Base-by-base conservation (phyloP, 768 basidiomycete genomes). In the Calocera cornea region DNA sequence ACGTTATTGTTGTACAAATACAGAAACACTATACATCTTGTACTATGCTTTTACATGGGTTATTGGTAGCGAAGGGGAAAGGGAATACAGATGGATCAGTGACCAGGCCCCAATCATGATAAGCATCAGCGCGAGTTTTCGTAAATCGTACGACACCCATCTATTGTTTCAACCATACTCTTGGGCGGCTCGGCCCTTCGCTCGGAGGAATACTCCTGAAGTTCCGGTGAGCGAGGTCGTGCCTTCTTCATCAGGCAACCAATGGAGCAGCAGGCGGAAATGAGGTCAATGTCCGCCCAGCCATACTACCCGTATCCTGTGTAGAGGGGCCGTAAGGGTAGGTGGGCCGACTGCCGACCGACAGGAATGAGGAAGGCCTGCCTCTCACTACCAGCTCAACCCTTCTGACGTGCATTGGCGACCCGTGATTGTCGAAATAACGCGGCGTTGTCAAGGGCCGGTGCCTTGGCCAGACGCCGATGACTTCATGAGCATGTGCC, bases 401-500 rank as follows among this genome's bases (percentile, higher is more conserved):
- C n/a, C n/a, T n/a, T n/a, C n/a, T n/a, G n/a, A n/a, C n/a, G n/a
- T n/a, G n/a, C n/a, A n/a, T n/a, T n/a, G n/a, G n/a, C n/a, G n/a
- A n/a, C n/a, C n/a, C n/a, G n/a, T n/a, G n/a, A n/a, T n/a, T n/a
- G 36, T 17, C 44, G 24, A 47, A 47, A 24, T 24, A 47, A 8
- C 44, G 24, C 24, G 19, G 5, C 7, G 16, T 47, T 17, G 16
- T 24, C 16, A 47, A 19, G 44, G 44, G 19, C 7, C 44, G 44
- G 44, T 47, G 3, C 44, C 44, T 47, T 47, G 5, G 44, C 36
- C 7, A 14, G 44, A 19, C 27, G 5, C 54, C 24, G 54, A 11
- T 60, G 54, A 60, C 54, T 60, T 60, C 54, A 60, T 60, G 11
- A n/a, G 5, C 54, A 60, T 60, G 31, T 60, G 54, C n/a, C n/a